phyloP scores from a whole-genome alignment of 192 early-diverging fungal species.

The Coemansia sp. region DNA sequence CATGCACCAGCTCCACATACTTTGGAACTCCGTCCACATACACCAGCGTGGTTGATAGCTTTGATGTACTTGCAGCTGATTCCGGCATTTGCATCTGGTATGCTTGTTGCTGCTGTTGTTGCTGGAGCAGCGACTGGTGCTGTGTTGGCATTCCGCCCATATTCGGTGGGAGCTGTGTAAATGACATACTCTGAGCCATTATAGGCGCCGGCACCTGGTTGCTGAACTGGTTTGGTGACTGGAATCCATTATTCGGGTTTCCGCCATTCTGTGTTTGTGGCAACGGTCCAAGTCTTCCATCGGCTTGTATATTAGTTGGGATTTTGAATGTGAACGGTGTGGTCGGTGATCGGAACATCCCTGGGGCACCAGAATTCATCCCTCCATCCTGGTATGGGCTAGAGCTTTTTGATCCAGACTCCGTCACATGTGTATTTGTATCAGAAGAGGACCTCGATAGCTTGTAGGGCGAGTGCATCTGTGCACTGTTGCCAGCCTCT shows the following conservation, averaged over 20 bases:
- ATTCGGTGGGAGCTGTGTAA: background rate
- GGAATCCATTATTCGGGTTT: background rate
- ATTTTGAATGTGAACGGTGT: constrained; percentile 24
- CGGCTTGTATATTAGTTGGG: constrained; percentile 12
- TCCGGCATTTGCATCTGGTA: background rate
- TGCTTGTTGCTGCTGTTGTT: background rate
- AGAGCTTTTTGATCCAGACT: background rate
- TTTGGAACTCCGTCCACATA: constrained; percentile 35
- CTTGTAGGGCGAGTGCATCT: background rate
- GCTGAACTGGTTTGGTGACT: background rate
- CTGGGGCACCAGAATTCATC: background rate
- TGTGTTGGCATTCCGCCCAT: background rate
- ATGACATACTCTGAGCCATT: background rate
- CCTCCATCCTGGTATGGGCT: constrained; percentile 3
- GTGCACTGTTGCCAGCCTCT: background rate
- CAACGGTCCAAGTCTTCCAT: background rate
- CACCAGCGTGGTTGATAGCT: constrained; percentile 33
- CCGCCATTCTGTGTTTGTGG: background rate
- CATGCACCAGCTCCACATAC: constrained; percentile 35
- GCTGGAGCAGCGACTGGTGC: background rate
- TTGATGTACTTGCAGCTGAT: constrained; percentile 5
- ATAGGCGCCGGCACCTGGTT: no score
- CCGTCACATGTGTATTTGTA: background rate
- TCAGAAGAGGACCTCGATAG: background rate
- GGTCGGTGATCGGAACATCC: constrained; percentile 10